Base-by-base conservation (phyloP, 2,329 filamentous ascomycete genomes). In the Paraphoma sp. region DNA sequence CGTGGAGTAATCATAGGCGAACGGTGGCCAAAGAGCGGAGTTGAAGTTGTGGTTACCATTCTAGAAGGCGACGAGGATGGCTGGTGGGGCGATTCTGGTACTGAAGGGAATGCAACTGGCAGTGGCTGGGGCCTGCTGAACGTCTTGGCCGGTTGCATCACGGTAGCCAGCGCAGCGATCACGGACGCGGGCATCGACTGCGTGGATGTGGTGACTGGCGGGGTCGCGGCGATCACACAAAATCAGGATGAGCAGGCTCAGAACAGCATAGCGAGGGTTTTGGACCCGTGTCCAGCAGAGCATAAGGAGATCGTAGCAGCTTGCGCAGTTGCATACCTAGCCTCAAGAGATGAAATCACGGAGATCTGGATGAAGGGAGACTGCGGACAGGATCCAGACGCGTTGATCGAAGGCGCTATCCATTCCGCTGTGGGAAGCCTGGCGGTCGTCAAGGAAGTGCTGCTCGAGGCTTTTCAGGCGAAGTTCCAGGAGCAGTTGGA, bases 181-280 rank as follows among this genome's bases (percentile, higher is more conserved):
- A 91, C 90, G 2, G 95, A 99, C 79, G 95, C 95, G 1, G 93
- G 93, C 8, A 97, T 99, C 59, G 95, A 99, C 73, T 97, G 93
- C 72, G 89, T 98, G 46, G 95, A 97, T 79, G 85, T 94, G 31
- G 89, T 97, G 16, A 87, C 90, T 30, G 95, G 93, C 9, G 95
- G 95, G 29, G 92, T 98, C 41, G 93, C 94, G 30, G 94, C 92
- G 4, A 77, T 96, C 46, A 88, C 95, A 12, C 74, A 76, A 62
- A 67, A 59, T 54, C 68, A 62, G 33, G 63, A 51, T 64, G 57
- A 60, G 8, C 63, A 67, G 8, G 57, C 61, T 29, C 64, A 66
- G 45, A 47, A 64, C 56, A 69, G 57, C 64, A 73, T 82, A 31
- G 71, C 80, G 17, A 80, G 89, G 57, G 84, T 97, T 23, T 80